Evolutionary conservation across 192 early-diverging fungal genomes (phyloP), one percentile per base, ranked within the genome.

Genomic region (Backusella morwellensis): DNA sequence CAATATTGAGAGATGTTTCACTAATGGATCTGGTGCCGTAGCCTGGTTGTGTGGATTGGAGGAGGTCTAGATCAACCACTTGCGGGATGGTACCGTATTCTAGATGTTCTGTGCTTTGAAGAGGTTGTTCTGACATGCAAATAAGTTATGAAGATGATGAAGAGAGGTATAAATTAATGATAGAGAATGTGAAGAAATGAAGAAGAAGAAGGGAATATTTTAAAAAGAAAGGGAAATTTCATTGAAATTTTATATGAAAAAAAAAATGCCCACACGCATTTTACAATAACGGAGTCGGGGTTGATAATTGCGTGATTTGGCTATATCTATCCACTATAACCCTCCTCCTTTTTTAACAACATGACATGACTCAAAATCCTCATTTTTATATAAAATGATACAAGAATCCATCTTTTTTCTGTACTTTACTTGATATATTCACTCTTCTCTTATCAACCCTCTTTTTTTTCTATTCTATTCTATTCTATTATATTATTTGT

Each of bases 1-100:
- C 87, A 70, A 93, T 85, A 74, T 90, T 91, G 76, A 90, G 84
- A 6, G 90, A 78, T 1, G 82, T 79, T 21, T 85, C 80, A 2
- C 80, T 40, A 4, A 83, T 52, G 6, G 74, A 54, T 35, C 86
- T 75, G 1, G 68, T 80, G 32, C 86, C 86, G 29, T 75, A 75
- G 23, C 84, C 86, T 12, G 75, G 79, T 8, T 74, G 77, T 38
- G 78, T 79, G 2, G 74, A 71, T 73, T 82, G 81, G 6, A 78
- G 29, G 17, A 78, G 6, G 40, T 77, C 79, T 26, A 75, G 32
- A 40, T 78, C 70, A 23, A 44, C 68, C 9, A 41, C 1, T 14
- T n/a, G 9, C 26, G 66, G 14, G 2, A 70, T 70, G 0, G 23
- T 29, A 14, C 56, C 56, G 12, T 63, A 63, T 63, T 63, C 56